Percentiles rank a stretch among this genome's conserved stretches.
Evolutionary conservation across 2,329 filamentous ascomycete genomes (phyloP).

Genomic region (Ambrosiella cleistominuta): DNA sequence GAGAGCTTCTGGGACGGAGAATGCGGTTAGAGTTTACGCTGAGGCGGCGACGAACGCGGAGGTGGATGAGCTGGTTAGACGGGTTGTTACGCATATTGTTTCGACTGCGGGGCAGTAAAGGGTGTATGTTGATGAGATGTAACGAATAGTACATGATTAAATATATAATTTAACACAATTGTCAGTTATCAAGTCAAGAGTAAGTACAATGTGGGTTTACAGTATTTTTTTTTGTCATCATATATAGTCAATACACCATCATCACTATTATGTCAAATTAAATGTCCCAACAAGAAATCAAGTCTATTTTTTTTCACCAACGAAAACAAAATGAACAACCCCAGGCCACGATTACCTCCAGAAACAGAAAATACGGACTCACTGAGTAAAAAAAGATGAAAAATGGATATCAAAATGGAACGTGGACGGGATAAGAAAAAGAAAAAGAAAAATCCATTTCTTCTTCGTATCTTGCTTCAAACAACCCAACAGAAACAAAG

Average conservation of each 20-base stretch:
- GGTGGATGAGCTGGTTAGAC: conserved; percentile 75
- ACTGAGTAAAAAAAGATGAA: neutral
- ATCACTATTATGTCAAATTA: neutral
- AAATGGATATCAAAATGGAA: neutral
- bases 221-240: neutral
- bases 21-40: conserved; percentile 88
- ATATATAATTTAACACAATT: too few relatives aligned
- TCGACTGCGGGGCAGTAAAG: conserved; percentile 10
- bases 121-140: neutral
- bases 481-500: neutral
- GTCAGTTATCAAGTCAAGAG: neutral
- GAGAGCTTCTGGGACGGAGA: conserved; percentile 84
- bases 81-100: conserved; percentile 55
- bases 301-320: neutral
- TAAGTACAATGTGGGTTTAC: neutral
- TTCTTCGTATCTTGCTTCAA: too few relatives aligned
- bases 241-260: neutral
- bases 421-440: neutral
- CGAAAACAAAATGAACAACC: neutral
- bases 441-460: neutral
- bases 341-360: neutral
- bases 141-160: neutral
- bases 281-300: neutral
- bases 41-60: conserved; percentile 81
- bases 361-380: neutral